Base-by-base conservation (phyloP, 495 filamentous ascomycete genomes). In the Neurospora sp. region DNA sequence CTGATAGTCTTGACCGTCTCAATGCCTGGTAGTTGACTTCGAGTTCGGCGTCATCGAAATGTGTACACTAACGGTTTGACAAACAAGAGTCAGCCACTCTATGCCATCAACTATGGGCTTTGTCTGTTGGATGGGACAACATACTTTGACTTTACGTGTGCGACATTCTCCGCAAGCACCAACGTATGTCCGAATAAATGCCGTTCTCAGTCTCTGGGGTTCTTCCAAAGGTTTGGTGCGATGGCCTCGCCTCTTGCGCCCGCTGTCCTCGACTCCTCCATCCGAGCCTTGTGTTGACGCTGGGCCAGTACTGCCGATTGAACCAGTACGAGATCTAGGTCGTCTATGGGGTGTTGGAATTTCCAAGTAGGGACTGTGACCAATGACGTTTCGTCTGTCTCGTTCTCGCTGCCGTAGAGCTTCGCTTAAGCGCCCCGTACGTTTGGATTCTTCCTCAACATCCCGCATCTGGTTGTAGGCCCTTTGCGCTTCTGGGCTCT, bases 391-490 rank as follows among this genome's bases (percentile, higher is more conserved):
- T 14, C 35, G 53, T 65, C 53, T 35, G 8, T 7, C 53, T 16
- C 27, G 53, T 65, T 65, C 53, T 31, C 27, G 53, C 53, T 65
- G 53, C 14, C 27, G 53, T 8, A 65, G 53, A 35, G 53, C 53
- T 8, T 65, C 53, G 7, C 14, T 8, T 39, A 40, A n/a, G 18
- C 14, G 44, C 41, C 70, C 44, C 7, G 27, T 8, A 35, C 31
- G 27, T 20, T 72, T 68, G 14, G 3, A 27, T 39, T 74, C 73
- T 39, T 81, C 78, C 70, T 76, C 74, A 14, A 75, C 70, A 61
- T 75, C 68, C 5, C 78, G 75, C 41, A 76, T 80, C 10, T 77
- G 71, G 70, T 83, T 80, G 69, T 83, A 85, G 5, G 81, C 71
- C 4, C 70, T 74, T 71, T 84, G 83, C 8, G 76, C 77, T 41